Percentiles rank a stretch among this genome's conserved stretches.
Evolutionary conservation across 805 yeast genomes (phyloP).

Genomic region (Nakazawaea molendinolei): DNA sequence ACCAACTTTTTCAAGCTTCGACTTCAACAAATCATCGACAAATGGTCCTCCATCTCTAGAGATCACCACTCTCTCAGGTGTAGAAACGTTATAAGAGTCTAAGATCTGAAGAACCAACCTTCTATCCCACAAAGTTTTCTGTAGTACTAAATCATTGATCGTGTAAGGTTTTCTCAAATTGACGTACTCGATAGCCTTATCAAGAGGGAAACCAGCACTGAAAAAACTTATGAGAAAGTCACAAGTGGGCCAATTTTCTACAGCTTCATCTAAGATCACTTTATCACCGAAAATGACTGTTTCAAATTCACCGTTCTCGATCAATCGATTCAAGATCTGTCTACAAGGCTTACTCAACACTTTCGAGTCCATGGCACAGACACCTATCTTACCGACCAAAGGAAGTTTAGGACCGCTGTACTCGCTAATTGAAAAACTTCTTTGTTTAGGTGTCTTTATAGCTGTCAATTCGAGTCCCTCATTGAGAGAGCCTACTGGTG

Average conservation of each 20-base stretch:
- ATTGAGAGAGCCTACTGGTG: constrained; percentile 9
- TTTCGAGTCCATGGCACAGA: constrained; percentile 98
- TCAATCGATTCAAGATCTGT: constrained; percentile 77
- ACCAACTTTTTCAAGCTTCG: constrained; percentile 54
- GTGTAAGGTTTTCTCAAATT: constrained; percentile 84
- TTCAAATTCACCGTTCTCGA: constrained; percentile 92
- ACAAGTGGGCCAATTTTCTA: constrained; percentile 99
- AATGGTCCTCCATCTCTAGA: constrained; percentile 97
- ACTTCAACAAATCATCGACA: constrained; percentile 60
- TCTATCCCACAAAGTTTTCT: constrained; percentile 96
- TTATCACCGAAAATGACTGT: constrained; percentile 96
- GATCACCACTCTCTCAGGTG: constrained; percentile 83
- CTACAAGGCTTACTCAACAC: constrained; percentile 95
- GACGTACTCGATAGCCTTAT: constrained; percentile 88
- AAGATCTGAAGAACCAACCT: constrained; percentile 75
- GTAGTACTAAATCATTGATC: constrained; percentile 85
- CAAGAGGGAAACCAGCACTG: constrained; percentile 93
- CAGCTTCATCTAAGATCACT: constrained; percentile 84
- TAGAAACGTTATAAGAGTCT: constrained; percentile 78
- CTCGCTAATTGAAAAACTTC: constrained; percentile 31
- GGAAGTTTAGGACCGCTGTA: constrained; percentile 47
- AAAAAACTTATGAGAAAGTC: constrained; percentile 91
- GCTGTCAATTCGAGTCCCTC: constrained; percentile 1
- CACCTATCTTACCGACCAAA: constrained; percentile 89
- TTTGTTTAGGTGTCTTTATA: constrained; percentile 13